phyloP scores from a whole-genome alignment of 306 rosid genomes.

The Ochetophila trinervis region DNA sequence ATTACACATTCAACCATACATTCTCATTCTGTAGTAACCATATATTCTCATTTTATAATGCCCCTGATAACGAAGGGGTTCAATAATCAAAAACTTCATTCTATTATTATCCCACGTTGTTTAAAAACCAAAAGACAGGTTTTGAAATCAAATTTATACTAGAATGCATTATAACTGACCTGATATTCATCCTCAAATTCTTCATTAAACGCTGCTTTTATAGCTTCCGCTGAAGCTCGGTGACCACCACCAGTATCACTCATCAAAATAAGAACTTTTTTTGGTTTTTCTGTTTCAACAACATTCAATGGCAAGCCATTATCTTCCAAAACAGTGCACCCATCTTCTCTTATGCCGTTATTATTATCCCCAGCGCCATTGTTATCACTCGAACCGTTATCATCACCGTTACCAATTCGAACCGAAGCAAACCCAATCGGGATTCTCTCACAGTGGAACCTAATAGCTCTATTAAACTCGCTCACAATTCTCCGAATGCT shows the following conservation, averaged over 20 bases:
- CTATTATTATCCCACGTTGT: neutral
- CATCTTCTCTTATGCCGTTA: slow-evolving; percentile 41
- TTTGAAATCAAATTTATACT: neutral
- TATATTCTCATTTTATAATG: neutral
- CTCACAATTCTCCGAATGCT: slow-evolving; percentile 39
- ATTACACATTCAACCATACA: neutral
- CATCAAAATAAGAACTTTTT: slow-evolving; percentile 88
- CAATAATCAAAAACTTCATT: neutral
- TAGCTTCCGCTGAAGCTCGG: slow-evolving; percentile 98
- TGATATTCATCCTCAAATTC: slow-evolving; percentile 77
- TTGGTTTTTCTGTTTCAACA: slow-evolving; percentile 36
- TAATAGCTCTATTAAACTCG: slow-evolving; percentile 59
- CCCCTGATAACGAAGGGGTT: neutral
- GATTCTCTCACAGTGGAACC: slow-evolving; percentile 59
- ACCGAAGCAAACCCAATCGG: slow-evolving; percentile 84
- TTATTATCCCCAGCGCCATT: slow-evolving; percentile 27
- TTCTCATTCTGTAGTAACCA: neutral
- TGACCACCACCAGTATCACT: slow-evolving; percentile 99
- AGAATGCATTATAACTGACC: slow-evolving; percentile 37
- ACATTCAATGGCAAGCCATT: slow-evolving; percentile 37
- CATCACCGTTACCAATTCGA: slow-evolving; percentile 31
- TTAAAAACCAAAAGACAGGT: slow-evolving; percentile 7
- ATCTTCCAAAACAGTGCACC: slow-evolving; percentile 22
- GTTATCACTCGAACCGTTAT: slow-evolving; percentile 27
- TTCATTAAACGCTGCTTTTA: slow-evolving; percentile 75